Percentiles rank a stretch among this genome's conserved stretches.
These are phyloP conservation scores for Recurvomyces mirabilis DNA, from an alignment of 495 filamentous ascomycete genomes.

Conservation along the genomic window DNA sequence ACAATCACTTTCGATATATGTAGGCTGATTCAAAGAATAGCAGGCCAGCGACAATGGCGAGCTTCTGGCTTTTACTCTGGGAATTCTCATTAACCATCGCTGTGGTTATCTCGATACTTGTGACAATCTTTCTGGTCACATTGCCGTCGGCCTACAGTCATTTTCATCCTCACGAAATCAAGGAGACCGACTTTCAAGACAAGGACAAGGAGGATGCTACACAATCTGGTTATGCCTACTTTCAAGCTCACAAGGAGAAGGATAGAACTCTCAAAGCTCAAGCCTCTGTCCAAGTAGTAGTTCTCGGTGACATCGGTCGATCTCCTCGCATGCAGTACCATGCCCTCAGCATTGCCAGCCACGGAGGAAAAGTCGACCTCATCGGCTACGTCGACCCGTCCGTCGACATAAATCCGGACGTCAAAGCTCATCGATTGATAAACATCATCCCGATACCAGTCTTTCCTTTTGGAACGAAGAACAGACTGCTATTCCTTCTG, in stretches of 20 bases:
- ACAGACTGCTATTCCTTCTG: constrained; percentile 65
- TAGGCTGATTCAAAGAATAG: not conserved
- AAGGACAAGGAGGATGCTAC: constrained; percentile 10
- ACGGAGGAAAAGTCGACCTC: constrained; percentile 68
- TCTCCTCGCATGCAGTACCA: constrained; percentile 99
- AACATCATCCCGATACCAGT: constrained; percentile 53
- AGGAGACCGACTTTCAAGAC: constrained; percentile 11
- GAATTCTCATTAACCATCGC: constrained; percentile 24
- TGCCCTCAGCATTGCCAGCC: constrained; percentile 79
- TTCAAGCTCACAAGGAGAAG: constrained; percentile 13
- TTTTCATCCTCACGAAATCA: constrained; percentile 24
- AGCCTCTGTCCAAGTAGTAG: constrained; percentile 66
- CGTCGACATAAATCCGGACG: constrained; percentile 58
- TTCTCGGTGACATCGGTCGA: constrained; percentile 92
- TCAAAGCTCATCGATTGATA: constrained; percentile 53
- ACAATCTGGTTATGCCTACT: constrained; percentile 17
- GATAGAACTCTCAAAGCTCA: constrained; percentile 25
- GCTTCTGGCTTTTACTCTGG: constrained; percentile 13
- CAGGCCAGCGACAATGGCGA: not conserved
- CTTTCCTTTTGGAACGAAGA: constrained; percentile 57
- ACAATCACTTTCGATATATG: no score
- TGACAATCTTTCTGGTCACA: constrained; percentile 40
- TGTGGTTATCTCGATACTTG: constrained; percentile 39
- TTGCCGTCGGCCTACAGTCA: constrained; percentile 37
- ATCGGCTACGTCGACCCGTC: constrained; percentile 68